Base-by-base conservation (phyloP, 371 early-diverging fungal genomes). In the Encephalitozoon hellem region DNA sequence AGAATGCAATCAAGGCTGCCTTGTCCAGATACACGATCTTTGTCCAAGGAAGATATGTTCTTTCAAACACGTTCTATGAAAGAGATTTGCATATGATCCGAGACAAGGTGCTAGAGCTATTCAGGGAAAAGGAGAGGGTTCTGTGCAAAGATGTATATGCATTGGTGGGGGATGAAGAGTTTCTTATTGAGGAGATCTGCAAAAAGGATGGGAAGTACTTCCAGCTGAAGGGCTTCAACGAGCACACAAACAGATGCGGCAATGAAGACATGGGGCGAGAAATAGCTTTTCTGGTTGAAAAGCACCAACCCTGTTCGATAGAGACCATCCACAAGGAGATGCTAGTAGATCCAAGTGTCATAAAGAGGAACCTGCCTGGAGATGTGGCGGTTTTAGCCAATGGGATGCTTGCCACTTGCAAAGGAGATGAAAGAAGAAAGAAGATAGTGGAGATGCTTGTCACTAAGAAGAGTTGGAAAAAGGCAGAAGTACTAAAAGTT, bases 31-130 rank as follows among this genome's bases (percentile, higher is more conserved):
- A 72, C 34, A 77, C 80, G 9, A 74, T 30, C 51, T 52, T 55
- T 67, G 23, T 73, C 4, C 26, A 65, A 21, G 80, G 80, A 8
- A 21, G 80, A 68, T 80, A 69, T 28, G 41, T 80, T 38, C 63
- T 80, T 39, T 71, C 72, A 28, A 76, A 77, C 53, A 47, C 11
- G 6, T 80, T 71, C 63, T 80, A 80, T 63, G 77, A 76, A 23
- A 67, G 69, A 25, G 18, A 25, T 9, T 65, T 80, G 2, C 76
- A 75, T n/a, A 18, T 59, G 9, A 52, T 54, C 9, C 49, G 80
- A 55, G 64, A 51, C 15, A 39, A 38, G 51, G 70, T 80, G 9
- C 23, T 80, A 8, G 38, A 72, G 11, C 9, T 73, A 0, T 73
- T 77, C 26, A 67, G 66, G 6, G 26, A 47, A 4, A 45, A 28